Evolutionary conservation across 352 stramenopile genomes (phyloP), one percentile per base, ranked within the genome.

Genomic region (Phytophthora sp.): DNA sequence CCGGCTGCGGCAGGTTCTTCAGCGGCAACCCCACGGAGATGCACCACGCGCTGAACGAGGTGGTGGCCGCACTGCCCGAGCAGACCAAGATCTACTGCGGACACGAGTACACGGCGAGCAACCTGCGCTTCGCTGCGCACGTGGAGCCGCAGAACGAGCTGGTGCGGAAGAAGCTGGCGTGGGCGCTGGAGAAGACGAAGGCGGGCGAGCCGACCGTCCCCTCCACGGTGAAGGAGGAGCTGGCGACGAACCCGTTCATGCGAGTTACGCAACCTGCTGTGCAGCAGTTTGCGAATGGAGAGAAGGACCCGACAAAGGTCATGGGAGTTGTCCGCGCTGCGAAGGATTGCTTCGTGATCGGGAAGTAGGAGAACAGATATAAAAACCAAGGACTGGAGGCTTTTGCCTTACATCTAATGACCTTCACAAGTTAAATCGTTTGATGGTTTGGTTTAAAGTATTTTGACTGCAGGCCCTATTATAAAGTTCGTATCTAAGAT

Each of bases 91-190:
- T 97, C 52, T 97, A 88, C 66, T 93, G 88, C 59, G 93, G 91
- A 15, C 95, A 98, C 67, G 95, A 98, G 77, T 98, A 98, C 69
- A 97, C 94, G 11, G 54, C 82, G 51, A 88, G 69, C 41, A 98
- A 98, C 74, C 76, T 95, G 11, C 79, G 76, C 21, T 98, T 97
- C 46, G 94, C 95, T 6, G 69, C 87, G 17, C 88, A 87, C 52
- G 86, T 98, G 31, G 93, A 98, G 64, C 92, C 93, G 6, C 60
- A 84, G n/a, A 98, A 98, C 72, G 59, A 62, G 3, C 64, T 65
- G 0, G 66, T 96, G 18, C 61, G 74, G 34, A 63, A 84, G 34
- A 96, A 97, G 48, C 60, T 94, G 24, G 34, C 30, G 32, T 87
- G 80, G 86, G 78, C 86, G 1, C 34, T 66, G 6, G 59, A 73